Evolutionary conservation across 75 land plant genomes (phyloP).

Genomic region (Larix kaempferi): DNA sequence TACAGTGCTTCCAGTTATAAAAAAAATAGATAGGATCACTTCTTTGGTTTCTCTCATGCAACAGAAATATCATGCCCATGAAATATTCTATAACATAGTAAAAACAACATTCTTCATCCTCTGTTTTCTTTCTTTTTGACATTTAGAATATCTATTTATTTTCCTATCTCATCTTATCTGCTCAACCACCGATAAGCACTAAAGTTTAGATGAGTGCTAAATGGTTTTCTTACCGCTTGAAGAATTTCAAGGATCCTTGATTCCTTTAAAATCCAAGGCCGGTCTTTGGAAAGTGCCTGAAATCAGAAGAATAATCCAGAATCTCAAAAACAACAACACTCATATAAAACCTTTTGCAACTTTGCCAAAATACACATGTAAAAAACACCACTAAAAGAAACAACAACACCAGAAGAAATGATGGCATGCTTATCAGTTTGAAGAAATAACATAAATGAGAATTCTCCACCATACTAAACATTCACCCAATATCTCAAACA

Average conservation of each 20-base stretch:
- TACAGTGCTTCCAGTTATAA: background rate
- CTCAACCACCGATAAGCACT: background rate
- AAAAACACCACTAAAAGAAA: background rate
- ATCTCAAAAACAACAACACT: background rate
- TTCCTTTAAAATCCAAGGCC: slow-evolving; percentile 23
- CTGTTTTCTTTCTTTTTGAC: background rate
- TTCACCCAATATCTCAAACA: background rate
- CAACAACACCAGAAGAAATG: background rate
- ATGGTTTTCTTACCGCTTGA: slow-evolving; percentile 18
- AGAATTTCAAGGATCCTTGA: slow-evolving; percentile 19
- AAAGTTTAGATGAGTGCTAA: background rate
- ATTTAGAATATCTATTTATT: background rate
- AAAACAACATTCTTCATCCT: background rate
- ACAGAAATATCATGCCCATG: background rate
- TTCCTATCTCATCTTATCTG: background rate
- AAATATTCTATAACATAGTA: background rate
- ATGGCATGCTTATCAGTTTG: background rate
- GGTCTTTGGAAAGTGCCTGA: slow-evolving; percentile 27
- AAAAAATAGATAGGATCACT: background rate
- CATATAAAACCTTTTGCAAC: background rate
- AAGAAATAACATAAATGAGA: background rate
- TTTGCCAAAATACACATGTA: slow-evolving; percentile 1
- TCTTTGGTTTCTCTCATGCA: background rate
- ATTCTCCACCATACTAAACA: background rate
- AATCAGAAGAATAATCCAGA: slow-evolving; percentile 1